Evolutionary conservation across 305 asterid species (phyloP).

Genomic region (Andrographis paniculata): DNA sequence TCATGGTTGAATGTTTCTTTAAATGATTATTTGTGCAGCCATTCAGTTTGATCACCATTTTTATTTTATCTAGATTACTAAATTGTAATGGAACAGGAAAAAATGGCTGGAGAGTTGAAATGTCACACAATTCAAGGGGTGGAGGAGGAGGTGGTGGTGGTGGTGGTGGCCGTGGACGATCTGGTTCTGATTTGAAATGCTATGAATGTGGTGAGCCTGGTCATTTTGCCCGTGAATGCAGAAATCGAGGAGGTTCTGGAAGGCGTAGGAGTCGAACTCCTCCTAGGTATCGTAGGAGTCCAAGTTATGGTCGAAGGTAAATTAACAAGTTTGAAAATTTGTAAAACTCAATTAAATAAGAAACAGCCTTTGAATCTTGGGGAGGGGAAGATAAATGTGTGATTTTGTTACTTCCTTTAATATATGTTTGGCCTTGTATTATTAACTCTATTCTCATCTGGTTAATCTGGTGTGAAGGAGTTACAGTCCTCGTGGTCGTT

Average conservation of each 20-base stretch:
- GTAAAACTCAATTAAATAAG: neutral
- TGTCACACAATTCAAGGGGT: conserved; percentile 76
- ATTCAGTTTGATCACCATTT: no score
- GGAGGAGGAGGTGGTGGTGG: conserved; percentile 31
- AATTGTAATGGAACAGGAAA: no score
- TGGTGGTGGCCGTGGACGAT: conserved; percentile 53
- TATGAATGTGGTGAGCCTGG: conserved; percentile 98
- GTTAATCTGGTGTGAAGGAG: conserved; percentile 30
- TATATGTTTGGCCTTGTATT: neutral
- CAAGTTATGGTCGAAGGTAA: conserved; percentile 94
- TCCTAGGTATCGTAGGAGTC: conserved; percentile 78
- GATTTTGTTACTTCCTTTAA: neutral
- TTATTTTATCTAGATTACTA: no score
- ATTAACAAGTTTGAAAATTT: neutral
- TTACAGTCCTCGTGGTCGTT: conserved; percentile 75
- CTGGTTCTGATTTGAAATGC: conserved; percentile 87
- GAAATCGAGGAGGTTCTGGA: conserved; percentile 58
- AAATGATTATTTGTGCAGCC: neutral
- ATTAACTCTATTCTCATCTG: neutral
- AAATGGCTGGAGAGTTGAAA: conserved; percentile 98
- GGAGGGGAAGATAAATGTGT: neutral
- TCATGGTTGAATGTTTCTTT: neutral
- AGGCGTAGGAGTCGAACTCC: conserved; percentile 97
- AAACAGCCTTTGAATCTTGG: neutral
- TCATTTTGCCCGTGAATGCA: conserved; percentile 97